These are phyloP conservation scores for Glycine latifolia DNA, from an alignment of 306 rosid species.

Conservation along the genomic window DNA sequence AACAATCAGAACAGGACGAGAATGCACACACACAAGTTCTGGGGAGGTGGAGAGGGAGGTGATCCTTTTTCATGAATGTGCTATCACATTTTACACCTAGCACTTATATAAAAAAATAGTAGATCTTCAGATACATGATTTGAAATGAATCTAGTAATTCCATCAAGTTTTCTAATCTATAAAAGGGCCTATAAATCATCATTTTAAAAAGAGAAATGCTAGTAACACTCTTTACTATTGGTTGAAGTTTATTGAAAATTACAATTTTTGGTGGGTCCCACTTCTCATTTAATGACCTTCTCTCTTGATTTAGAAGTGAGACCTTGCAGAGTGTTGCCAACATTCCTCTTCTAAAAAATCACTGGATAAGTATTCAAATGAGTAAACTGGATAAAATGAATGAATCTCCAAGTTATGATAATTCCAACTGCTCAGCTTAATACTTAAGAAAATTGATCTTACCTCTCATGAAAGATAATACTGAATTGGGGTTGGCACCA, in stretches of 20 bases:
- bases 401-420: slow-evolving; percentile 34
- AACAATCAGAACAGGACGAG: not conserved
- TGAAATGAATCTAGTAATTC: slow-evolving; percentile 31
- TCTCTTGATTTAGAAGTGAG: too few species aligned
- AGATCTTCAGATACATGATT: slow-evolving; percentile 19
- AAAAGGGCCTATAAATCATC: not conserved
- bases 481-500: slow-evolving; percentile 85
- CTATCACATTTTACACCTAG: not conserved
- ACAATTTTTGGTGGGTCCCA: too few species aligned
- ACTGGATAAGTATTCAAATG: slow-evolving; percentile 21
- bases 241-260: too few species aligned
- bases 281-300: too few species aligned
- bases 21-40: not conserved
- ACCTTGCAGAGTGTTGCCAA: too few species aligned
- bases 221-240: too few species aligned
- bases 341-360: not conserved
- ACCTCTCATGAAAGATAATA: slow-evolving; percentile 96
- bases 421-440: slow-evolving; percentile 29
- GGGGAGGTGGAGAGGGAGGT: not conserved
- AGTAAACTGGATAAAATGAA: slow-evolving; percentile 18
- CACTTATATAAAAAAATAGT: not conserved
- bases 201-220: not conserved
- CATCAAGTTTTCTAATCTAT: slow-evolving; percentile 23
- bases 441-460: slow-evolving; percentile 37
- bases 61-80: too few species aligned